Evolutionary conservation across 345 rosid genomes (phyloP).

Genomic region (Linum tenue): DNA sequence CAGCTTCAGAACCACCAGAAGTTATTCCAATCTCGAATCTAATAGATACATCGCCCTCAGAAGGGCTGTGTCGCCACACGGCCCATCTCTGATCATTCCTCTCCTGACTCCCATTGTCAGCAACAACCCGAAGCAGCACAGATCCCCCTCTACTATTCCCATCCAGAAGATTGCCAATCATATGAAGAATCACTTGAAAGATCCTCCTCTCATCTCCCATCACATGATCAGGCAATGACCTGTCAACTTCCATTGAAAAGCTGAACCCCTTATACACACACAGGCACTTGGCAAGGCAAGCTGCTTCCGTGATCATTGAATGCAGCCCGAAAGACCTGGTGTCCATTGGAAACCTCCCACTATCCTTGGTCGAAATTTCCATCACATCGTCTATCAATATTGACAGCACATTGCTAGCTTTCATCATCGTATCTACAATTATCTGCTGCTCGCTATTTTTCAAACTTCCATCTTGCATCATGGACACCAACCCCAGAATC

Average conservation of each 20-base stretch:
- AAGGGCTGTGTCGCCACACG: conserved; percentile 48
- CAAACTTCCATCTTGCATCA: conserved; percentile 59
- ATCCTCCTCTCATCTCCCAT: conserved; percentile 79
- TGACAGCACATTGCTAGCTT: conserved; percentile 63
- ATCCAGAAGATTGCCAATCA: conserved; percentile 70
- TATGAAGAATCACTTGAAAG: conserved; percentile 81
- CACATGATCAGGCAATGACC: conserved; percentile 61
- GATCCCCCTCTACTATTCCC: conserved; percentile 39
- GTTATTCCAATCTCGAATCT: conserved; percentile 56
- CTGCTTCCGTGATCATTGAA: conserved; percentile 58
- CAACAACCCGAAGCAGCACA: conserved; percentile 35
- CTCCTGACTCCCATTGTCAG: conserved; percentile 59
- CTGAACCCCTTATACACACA: conserved; percentile 52
- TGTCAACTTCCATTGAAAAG: conserved; percentile 59
- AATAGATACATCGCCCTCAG: conserved; percentile 55
- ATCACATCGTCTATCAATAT: conserved; percentile 73
- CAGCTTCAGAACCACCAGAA: conserved; percentile 25
- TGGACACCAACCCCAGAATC: conserved; percentile 60
- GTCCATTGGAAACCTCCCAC: conserved; percentile 59
- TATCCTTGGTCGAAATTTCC: conserved; percentile 58
- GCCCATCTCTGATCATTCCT: conserved; percentile 66
- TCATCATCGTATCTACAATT: conserved; percentile 71
- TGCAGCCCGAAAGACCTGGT: conserved; percentile 52
- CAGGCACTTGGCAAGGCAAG: conserved; percentile 74
- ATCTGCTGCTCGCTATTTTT: conserved; percentile 43